phyloP scores from a whole-genome alignment of 208 protist genomes.

The Trichomonas tenax region DNA sequence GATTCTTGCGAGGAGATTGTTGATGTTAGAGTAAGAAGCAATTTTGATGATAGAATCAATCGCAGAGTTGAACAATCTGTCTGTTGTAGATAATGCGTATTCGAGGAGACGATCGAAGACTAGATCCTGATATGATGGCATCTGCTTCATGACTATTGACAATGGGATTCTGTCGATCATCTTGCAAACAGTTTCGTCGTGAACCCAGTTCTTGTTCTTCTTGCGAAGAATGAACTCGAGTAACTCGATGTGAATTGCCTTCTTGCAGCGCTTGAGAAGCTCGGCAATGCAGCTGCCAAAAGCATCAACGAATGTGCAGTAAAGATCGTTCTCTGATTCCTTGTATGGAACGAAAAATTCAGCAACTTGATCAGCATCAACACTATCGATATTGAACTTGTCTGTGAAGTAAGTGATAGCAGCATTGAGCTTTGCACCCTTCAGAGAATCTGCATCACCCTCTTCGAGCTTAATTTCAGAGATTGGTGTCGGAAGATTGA shows the following conservation, averaged over 20 bases:
- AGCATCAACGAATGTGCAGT: background rate
- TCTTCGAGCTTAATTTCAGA: background rate
- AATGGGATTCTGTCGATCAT: background rate
- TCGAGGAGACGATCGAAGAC: background rate
- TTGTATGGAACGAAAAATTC: background rate
- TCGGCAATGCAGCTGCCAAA: background rate
- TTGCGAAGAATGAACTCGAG: background rate
- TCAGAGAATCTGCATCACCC: background rate
- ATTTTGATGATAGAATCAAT: background rate
- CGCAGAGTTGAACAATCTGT: background rate
- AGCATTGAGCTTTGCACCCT: background rate
- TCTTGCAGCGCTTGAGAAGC: background rate
- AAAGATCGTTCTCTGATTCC: background rate
- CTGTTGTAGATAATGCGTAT: background rate
- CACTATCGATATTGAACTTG: background rate
- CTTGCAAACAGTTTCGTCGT: background rate
- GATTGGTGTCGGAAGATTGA: background rate
- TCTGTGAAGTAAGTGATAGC: background rate
- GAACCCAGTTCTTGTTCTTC: conserved; percentile 17
- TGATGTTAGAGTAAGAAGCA: background rate
- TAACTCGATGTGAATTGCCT: background rate
- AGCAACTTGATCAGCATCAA: background rate
- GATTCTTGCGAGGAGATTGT: background rate
- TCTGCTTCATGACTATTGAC: background rate
- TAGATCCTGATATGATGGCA: background rate